Conservation (phyloP, 371 early-diverging fungal genomes). For the Rhizomucor miehei region DNA sequence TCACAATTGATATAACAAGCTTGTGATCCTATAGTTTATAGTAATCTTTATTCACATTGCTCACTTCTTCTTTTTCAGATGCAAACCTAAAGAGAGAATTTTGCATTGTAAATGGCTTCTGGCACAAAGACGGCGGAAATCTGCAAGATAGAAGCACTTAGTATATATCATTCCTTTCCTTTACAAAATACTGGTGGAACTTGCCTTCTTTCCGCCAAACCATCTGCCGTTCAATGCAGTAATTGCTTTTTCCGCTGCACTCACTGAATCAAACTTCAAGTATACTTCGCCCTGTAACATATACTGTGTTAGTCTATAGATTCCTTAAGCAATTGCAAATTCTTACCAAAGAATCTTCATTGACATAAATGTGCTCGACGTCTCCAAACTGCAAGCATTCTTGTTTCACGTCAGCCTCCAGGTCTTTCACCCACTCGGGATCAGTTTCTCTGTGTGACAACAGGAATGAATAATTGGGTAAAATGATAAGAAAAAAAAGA, state of each 20-base stretch:
- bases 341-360: conserved; percentile 62
- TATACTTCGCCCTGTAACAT: conserved; percentile 72
- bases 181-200: background rate
- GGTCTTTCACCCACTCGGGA: conserved; percentile 82
- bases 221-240: conserved; percentile 69
- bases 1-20: no score
- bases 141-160: conserved; percentile 8
- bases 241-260: conserved; percentile 68
- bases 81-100: conserved; percentile 35
- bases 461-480: conserved; percentile 4
- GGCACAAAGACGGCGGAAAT: conserved; percentile 72
- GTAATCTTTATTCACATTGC: conserved; percentile 4
- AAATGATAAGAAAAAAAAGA: background rate
- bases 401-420: conserved; percentile 81
- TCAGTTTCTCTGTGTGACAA: conserved; percentile 72
- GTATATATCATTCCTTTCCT: background rate
- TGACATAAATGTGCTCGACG: conserved; percentile 76
- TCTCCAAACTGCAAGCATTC: conserved; percentile 84
- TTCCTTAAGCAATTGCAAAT: background rate
- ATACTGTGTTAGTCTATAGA: conserved; percentile 1
- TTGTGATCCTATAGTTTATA: no score
- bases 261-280: conserved; percentile 72
- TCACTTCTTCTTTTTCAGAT: no score
- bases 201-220: conserved; percentile 69
- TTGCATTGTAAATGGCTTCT: conserved; percentile 69